These are phyloP conservation scores for Ilex asprella DNA, from an alignment of 257 asterid species.

Conservation along the genomic window DNA sequence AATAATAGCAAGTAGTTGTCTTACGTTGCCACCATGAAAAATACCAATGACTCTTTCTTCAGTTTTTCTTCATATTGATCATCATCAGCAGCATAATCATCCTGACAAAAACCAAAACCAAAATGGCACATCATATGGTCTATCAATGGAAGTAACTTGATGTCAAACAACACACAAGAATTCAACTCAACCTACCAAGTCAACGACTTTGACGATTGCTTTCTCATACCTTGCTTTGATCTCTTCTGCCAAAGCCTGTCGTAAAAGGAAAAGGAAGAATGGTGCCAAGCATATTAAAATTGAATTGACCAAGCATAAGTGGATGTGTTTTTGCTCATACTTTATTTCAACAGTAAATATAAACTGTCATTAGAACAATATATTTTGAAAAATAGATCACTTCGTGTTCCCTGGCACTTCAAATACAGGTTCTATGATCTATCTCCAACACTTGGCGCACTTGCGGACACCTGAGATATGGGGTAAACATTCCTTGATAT, in stretches of 20 bases:
- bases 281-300: not conserved
- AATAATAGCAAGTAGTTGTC: constrained; percentile 13
- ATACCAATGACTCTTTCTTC: constrained; percentile 61
- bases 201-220: constrained; percentile 66
- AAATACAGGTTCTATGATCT: not conserved
- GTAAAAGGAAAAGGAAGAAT: not conserved
- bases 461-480: no score
- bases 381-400: not conserved
- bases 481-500: no score
- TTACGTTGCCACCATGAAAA: constrained; percentile 83
- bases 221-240: constrained; percentile 73
- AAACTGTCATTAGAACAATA: not conserved
- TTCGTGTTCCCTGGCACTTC: not conserved
- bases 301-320: not conserved
- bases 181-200: constrained; percentile 45
- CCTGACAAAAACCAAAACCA: constrained; percentile 30
- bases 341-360: not conserved
- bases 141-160: constrained; percentile 3
- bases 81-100: constrained; percentile 80
- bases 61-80: constrained; percentile 70
- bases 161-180: not conserved
- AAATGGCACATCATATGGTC: not conserved
- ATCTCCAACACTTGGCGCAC: no score
- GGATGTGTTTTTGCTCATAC: no score
- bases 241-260: constrained; percentile 69